These are phyloP conservation scores for Colletotrichum spaethianum DNA, from an alignment of 2,329 filamentous ascomycete species.

Conservation along the genomic window DNA sequence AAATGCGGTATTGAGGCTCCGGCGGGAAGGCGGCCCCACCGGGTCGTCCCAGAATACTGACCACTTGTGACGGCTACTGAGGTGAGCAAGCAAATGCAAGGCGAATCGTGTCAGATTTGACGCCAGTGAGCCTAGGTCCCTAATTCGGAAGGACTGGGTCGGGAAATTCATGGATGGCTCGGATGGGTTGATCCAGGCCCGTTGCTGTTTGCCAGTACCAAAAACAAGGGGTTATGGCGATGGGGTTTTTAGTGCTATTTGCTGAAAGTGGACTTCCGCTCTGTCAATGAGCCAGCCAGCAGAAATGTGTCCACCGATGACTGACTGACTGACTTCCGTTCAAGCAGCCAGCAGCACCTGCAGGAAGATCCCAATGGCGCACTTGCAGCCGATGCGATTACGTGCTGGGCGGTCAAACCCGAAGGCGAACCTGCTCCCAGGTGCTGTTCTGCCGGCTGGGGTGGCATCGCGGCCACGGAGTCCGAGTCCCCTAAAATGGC, in stretches of 20 bases:
- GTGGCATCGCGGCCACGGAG: constrained; percentile 16
- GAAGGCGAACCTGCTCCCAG: background rate
- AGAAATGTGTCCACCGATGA: constrained; percentile 18
- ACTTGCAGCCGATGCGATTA: background rate
- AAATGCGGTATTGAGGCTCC: constrained; percentile 16
- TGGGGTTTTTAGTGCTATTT: background rate
- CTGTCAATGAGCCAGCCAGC: constrained; percentile 1
- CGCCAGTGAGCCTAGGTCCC: background rate
- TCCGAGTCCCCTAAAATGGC: background rate
- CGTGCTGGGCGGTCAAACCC: constrained; percentile 14
- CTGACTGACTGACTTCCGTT: background rate
- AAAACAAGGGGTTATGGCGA: background rate
- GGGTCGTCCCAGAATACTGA: background rate
- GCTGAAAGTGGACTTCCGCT: background rate
- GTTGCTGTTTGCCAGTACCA: background rate
- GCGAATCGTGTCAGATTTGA: background rate
- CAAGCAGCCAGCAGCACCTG: background rate
- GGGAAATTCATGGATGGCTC: background rate
- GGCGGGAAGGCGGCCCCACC: constrained; percentile 26
- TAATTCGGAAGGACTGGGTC: background rate
- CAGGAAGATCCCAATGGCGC: background rate
- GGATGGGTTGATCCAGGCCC: constrained; percentile 1
- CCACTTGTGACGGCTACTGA: background rate
- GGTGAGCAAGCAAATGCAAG: background rate
- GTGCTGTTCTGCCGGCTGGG: constrained; percentile 18